Conservation (phyloP, 257 asterid genomes). For the Solanum chiquidenum region DNA sequence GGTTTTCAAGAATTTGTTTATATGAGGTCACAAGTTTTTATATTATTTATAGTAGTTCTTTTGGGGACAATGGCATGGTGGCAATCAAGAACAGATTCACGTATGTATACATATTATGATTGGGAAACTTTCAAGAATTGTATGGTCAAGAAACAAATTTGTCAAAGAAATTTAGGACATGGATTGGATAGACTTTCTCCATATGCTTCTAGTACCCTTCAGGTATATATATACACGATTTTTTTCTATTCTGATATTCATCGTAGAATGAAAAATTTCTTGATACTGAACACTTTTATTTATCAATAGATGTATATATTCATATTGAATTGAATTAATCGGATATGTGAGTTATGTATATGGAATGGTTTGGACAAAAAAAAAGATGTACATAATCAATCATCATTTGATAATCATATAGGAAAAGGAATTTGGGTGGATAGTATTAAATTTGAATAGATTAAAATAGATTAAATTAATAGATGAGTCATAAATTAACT, state of each 20-base stretch:
- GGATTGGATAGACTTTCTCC: background rate
- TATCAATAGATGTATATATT: background rate
- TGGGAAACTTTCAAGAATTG: background rate
- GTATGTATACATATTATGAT: background rate
- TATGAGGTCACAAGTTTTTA: background rate
- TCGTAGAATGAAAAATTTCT: background rate
- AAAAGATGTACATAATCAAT: background rate
- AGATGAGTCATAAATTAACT: background rate
- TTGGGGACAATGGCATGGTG: conserved; percentile 1
- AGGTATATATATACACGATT: background rate
- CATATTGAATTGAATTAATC: background rate
- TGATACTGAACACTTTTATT: rapidly evolving
- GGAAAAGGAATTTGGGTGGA: background rate
- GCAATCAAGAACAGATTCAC: background rate
- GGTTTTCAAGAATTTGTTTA: background rate
- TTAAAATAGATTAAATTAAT: background rate
- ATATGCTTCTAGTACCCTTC: background rate
- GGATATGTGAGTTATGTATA: background rate
- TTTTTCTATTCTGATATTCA: background rate
- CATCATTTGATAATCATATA: background rate
- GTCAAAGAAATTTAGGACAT: background rate
- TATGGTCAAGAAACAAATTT: background rate
- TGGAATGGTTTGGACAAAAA: background rate
- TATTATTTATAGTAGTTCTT: background rate
- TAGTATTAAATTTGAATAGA: background rate